Evolutionary conservation across 257 asterid genomes (phyloP), one percentile per base, ranked within the genome.

Genomic region (Galeopsis tetrahit): DNA sequence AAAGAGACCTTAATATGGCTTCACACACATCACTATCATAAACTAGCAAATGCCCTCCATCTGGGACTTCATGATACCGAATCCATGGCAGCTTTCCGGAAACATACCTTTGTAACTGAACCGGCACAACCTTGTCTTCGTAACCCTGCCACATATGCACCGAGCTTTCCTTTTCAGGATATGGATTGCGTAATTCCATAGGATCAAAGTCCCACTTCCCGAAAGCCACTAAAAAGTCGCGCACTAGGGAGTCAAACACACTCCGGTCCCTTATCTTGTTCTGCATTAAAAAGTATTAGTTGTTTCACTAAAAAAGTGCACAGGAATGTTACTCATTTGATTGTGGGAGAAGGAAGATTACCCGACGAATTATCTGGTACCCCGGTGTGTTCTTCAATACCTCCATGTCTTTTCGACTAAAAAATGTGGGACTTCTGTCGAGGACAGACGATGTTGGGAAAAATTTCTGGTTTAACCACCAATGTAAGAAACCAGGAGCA

Each of bases 171-270:
- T 55, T 58, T 43, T 78, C 33, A 38, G 84, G 81, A 61, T 70
- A 86, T 0, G 99, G 99, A 72, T 90, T 58, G 17, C 66, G 6
- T 5, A 92, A 80, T 71, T 87, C 95, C 80, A 88, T 68, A 0
- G 98, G 98, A 59, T 95, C 97, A 39, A 94, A 95, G 59, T 95
- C 97, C 99, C 99, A 95, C 78, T 84, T 88, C 11, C 93, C 86
- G 28, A 87, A 95, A 1, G 93, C 98, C 63, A 89, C 96, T 17
- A 83, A 76, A 32, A 86, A 69, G 84, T 95, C 99, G n/a, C 87
- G 84, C 8, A 87, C 86, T 33, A 95, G 79, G 70, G 98, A 89
- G 73, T 95, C 95, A 3, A 88, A 92, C 15, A 82, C 80, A 2
- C 42, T 69, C 55, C 79, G 79, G 6, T 86, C 48, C 79, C 86